Base-by-base conservation (phyloP, 176 grass and related monocot genomes). In the Bothriochloa decipiens region DNA sequence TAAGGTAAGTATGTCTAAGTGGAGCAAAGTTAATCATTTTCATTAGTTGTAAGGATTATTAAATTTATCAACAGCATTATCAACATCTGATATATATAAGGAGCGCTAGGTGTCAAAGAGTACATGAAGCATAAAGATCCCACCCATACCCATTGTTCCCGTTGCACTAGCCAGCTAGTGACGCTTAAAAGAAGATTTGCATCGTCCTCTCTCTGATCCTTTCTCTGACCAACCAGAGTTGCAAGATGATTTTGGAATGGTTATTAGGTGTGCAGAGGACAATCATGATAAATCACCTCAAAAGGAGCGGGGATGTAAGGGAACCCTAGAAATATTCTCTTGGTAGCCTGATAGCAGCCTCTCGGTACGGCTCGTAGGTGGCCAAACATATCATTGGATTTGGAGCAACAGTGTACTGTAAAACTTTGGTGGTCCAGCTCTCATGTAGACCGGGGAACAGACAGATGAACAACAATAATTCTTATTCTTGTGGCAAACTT, bases 281-380 rank as follows among this genome's bases (percentile, higher is more conserved):
- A 85, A 93, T 87, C 68, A 91, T 83, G 89, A 87, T 45, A 72
- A 45, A 45, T 79, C 79, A n/a, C 82, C 83, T 83, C 78, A 85
- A 90, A 88, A 92, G 87, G 61, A 53, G 45, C 79, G 20, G 74
- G 76, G 78, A 70, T 75, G 81, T 77, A 88, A 78, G 74, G 83
- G 84, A 90, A 84, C 89, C 91, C 91, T 93, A 95, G 89, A 95
- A 95, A 94, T 93, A 95, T 94, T 93, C 96, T 92, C 89, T 90
- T 87, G 89, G 90, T 88, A 81, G 78, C 29, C 43, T 69, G 64
- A 37, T 74, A 74, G 39, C 46, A 92, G 90, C 76, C 87, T 86
- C 81, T 92, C 92, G 83, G 88, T 90, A 39, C 4, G 37, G 81
- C 68, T 45, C 39, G 87, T 90, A 83, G 87, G 91, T 70, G 78